These are phyloP conservation scores for Kwoniella shivajii DNA, from an alignment of 1,284 basidiomycete species.

Conservation along the genomic window DNA sequence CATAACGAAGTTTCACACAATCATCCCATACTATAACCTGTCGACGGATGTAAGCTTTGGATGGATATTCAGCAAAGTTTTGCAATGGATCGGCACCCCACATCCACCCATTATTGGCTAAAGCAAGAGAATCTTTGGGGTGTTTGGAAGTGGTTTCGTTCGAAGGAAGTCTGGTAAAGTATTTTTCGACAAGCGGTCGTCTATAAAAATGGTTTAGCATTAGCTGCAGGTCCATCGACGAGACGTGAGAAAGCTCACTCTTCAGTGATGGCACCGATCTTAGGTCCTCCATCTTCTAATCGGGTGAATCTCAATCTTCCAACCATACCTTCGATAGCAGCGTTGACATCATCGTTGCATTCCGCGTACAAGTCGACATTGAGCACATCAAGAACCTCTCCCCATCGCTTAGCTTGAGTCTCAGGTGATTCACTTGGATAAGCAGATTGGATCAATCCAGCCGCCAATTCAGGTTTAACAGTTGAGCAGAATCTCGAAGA, in stretches of 20 bases:
- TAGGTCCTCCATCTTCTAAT: constrained; percentile 78
- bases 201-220: constrained; percentile 54
- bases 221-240: background rate
- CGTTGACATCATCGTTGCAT: constrained; percentile 77
- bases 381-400: constrained; percentile 73
- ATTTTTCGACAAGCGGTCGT: constrained; percentile 77
- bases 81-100: constrained; percentile 93
- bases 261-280: constrained; percentile 75
- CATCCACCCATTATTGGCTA: constrained; percentile 99
- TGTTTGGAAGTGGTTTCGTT: constrained; percentile 60
- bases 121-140: constrained; percentile 70
- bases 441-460: constrained; percentile 64
- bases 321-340: constrained; percentile 71
- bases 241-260: constrained; percentile 58
- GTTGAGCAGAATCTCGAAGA: constrained; percentile 68
- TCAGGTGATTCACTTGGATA: constrained; percentile 57
- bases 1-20: constrained; percentile 96
- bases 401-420: constrained; percentile 68
- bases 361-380: constrained; percentile 85
- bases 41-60: constrained; percentile 93
- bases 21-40: constrained; percentile 98
- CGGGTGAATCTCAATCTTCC: constrained; percentile 78
- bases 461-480: constrained; percentile 69
- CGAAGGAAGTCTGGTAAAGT: constrained; percentile 79
- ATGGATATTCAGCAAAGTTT: constrained; percentile 92